Evolutionary conservation across 495 filamentous ascomycete species (phyloP), one percentile per base, ranked within the genome.

Genomic region (Tetracladium setigerum): DNA sequence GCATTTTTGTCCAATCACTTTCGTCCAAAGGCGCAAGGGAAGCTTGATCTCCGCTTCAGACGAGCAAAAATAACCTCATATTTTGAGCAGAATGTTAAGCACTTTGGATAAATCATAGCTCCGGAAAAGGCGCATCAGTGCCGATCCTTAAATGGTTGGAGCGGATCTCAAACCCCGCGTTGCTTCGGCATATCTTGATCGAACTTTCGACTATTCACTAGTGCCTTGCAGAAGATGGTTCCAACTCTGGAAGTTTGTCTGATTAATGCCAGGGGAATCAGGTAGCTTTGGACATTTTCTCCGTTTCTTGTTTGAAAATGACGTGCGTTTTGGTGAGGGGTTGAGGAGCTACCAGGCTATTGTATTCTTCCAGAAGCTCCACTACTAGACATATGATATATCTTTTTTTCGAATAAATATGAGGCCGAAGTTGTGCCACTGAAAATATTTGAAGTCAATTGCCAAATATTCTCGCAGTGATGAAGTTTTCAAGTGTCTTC

Each of bases 401-500:
- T n/a, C n/a, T n/a, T n/a, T n/a, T n/a, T n/a, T n/a, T n/a, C n/a
- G n/a, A n/a, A n/a, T n/a, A n/a, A n/a, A n/a, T n/a, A 42, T 35
- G 14, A 8, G 35, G 24, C 9, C 14, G 13, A 5, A 12, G 38
- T 49, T 9, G 24, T 17, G 16, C 36, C 40, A 33, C 16, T 42
- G 24, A 38, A 2, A 9, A 13, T 18, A 22, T 37, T 47, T 16
- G 19, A 32, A 9, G 17, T 43, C 43, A 35, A 41, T 16, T 44
- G 35, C 30, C 5, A 18, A 38, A 14, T 3, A 33, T 12, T 18
- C 9, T 31, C 15, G 34, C 18, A 7, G 48, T n/a, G 13, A 59
- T 59, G 56, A 59, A 47, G 43, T 15, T 55, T 18, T 14, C 39
- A 17, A 22, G 33, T 41, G 30, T 38, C 41, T 41, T 59, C 27